These are phyloP conservation scores for Tinospora cordifolia DNA, from an alignment of 164 flowering plant species.

Conservation along the genomic window DNA sequence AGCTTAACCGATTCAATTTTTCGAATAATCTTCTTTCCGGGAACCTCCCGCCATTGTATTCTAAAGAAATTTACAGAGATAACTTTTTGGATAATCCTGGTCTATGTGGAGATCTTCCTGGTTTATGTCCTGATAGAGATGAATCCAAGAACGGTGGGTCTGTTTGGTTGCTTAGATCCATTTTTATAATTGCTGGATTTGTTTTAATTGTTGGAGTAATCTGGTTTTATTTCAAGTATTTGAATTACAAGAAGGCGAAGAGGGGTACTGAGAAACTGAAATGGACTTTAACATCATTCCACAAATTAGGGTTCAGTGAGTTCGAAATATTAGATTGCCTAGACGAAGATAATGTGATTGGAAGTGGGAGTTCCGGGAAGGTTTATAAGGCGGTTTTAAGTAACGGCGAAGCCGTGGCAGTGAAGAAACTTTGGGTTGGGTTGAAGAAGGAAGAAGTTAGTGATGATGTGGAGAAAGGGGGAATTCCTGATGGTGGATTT, in stretches of 20 bases:
- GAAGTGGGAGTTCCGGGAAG: conserved; percentile 63
- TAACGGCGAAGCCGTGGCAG: conserved; percentile 57
- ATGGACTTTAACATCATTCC: conserved; percentile 60
- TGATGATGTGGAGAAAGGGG: conserved; percentile 21
- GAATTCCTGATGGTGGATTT: conserved; percentile 30
- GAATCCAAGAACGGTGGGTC: conserved; percentile 17
- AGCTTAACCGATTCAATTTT: conserved; percentile 42
- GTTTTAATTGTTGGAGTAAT: conserved; percentile 46
- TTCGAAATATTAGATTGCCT: conserved; percentile 46
- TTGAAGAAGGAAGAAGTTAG: conserved; percentile 21
- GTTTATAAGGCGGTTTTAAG: conserved; percentile 59
- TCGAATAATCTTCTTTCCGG: conserved; percentile 46
- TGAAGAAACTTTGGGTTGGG: conserved; percentile 52
- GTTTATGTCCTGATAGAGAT: conserved; percentile 28
- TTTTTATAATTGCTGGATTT: conserved; percentile 44
- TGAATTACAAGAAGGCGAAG: conserved; percentile 36
- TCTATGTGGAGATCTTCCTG: conserved; percentile 38
- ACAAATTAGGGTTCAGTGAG: conserved; percentile 57
- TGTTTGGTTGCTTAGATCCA: conserved; percentile 42
- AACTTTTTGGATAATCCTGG: conserved; percentile 69
- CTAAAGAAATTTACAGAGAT: conserved; percentile 29
- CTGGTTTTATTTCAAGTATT: conserved; percentile 41
- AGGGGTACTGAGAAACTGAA: conserved; percentile 32
- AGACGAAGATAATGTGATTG: conserved; percentile 58
- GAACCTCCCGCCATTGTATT: conserved; percentile 41